Base-by-base conservation (phyloP, 2,329 filamentous ascomycete species). In the Apiospora arundinis region DNA sequence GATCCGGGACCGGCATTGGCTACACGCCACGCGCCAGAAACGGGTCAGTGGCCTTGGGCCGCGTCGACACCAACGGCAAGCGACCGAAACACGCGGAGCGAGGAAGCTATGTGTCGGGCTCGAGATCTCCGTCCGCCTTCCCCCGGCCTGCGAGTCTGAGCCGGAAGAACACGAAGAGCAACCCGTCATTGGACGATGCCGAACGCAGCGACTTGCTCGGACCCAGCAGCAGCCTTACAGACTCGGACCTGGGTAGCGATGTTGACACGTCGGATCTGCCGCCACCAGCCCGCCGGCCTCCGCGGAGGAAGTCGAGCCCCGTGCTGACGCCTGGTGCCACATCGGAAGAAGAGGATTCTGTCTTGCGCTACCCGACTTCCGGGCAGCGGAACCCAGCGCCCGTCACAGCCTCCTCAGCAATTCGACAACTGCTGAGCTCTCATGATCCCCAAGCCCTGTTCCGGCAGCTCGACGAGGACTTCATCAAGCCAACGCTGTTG, bases 381-480 rank as follows among this genome's bases (percentile, higher is more conserved):
- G 79, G 79, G 16, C 78, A 80, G 37, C 74, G 75, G 63, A 75
- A 79, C 21, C 37, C 81, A 68, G 75, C 84, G 67, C 83, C 87
- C 56, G 84, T 94, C n/a, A 93, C 90, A 40, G 93, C 93, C 14
- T 89, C 91, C 25, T 92, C 91, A 42, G 93, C 95, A 0, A 90
- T 98, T 72, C 91, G 91, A 71, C 93, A 95, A 78, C 85, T 99
- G 11, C 91, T 97, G 75, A 93, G 92, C 21, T 89, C 92, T 0
- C 94, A 97, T 68, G 96, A 99, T 80, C 95, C 97, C 63, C 93
- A 93, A 12, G 94, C 93, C 65, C 90, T 97, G 83, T 97, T 99
- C 82, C 92, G 91, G 75, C 95, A 97, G 82, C 85, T 99, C 72
- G 96, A 99, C 80, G 96, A 99, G 82, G 94, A 95, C 73, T 98